Percentiles rank a stretch among this genome's conserved stretches.
Evolutionary conservation across 257 asterid genomes (phyloP).

Genomic region (Nicotiana noctiflora): DNA sequence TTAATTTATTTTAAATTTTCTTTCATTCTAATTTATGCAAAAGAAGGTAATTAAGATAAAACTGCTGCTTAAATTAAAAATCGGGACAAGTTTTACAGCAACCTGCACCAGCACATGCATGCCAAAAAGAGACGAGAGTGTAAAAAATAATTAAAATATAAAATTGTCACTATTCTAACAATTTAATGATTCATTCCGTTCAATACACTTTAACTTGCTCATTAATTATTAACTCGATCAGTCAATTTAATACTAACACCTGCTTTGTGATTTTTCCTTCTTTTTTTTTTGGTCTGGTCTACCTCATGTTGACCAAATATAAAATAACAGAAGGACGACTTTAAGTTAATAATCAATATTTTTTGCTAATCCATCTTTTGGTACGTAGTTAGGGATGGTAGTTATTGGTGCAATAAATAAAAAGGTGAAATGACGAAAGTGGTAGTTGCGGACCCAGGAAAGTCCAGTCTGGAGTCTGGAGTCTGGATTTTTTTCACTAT

Average conservation of each 20-base stretch:
- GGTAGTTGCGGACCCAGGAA: background rate
- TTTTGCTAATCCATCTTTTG: background rate
- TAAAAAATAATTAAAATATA: background rate
- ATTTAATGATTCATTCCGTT: background rate
- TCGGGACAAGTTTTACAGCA: background rate
- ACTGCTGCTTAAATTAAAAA: background rate
- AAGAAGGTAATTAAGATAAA: background rate
- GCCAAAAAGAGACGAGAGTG: background rate
- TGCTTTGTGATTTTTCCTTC: background rate
- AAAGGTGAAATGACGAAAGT: background rate
- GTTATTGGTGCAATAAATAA: too few relatives aligned
- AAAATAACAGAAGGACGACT: background rate
- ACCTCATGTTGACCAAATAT: background rate
- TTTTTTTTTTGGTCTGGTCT: background rate
- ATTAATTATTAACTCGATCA: background rate
- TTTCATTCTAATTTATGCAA: background rate
- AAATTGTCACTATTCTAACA: background rate
- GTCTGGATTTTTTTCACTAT: background rate
- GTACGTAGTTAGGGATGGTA: too few relatives aligned
- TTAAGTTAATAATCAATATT: background rate
- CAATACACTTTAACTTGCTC: background rate
- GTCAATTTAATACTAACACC: background rate
- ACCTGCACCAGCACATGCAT: background rate
- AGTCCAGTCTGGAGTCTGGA: background rate
- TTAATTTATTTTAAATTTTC: background rate